phyloP scores from a whole-genome alignment of 1,139 yeast genomes.

The Geotrichum siamense region DNA sequence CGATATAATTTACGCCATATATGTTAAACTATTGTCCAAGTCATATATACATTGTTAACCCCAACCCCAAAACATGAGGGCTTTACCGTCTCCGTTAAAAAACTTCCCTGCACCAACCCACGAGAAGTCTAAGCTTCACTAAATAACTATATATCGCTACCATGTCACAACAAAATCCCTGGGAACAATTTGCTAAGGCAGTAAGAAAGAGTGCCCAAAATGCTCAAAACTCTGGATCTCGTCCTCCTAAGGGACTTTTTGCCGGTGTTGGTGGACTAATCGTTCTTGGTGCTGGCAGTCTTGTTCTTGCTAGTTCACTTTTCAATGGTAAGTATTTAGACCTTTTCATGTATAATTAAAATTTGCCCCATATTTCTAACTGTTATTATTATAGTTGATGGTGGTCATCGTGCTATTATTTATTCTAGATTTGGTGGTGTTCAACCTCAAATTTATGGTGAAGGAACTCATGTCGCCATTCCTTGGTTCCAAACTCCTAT shows the following conservation, averaged over 20 bases:
- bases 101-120: too few species aligned
- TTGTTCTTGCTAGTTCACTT: constrained; percentile 64
- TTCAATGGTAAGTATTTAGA: constrained; percentile 48
- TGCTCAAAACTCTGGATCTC: constrained; percentile 43
- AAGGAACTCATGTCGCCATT: constrained; percentile 89
- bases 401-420: constrained; percentile 97
- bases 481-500: constrained; percentile 96
- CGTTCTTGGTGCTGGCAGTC: constrained; percentile 62
- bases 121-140: too few species aligned
- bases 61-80: neutral
- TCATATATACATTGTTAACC: too few species aligned
- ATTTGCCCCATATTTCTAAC: too few species aligned
- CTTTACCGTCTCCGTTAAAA: neutral
- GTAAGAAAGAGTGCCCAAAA: constrained; percentile 57
- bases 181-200: constrained; percentile 62
- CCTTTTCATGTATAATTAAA: too few species aligned
- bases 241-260: constrained; percentile 29
- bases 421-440: constrained; percentile 87
- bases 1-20: too few species aligned
- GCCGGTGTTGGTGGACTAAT: constrained; percentile 77
- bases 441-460: constrained; percentile 74
- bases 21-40: too few species aligned
- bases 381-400: constrained; percentile 52
- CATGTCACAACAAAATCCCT: constrained; percentile 28
- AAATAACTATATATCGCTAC: neutral